Evolutionary conservation across 331 rosid genomes (phyloP).

Genomic region (Rosa hybrid): DNA sequence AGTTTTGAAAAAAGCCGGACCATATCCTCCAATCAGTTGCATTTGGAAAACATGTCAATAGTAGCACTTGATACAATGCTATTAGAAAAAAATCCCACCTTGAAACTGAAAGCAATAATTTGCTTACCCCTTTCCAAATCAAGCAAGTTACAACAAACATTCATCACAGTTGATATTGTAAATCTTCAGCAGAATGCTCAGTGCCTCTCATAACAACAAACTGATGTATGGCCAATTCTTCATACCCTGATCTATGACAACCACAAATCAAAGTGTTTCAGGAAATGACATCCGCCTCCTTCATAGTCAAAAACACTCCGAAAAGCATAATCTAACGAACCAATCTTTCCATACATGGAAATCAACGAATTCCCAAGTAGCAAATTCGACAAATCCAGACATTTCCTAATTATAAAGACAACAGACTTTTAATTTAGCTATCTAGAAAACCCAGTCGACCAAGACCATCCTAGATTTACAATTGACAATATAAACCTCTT

Average conservation of each 20-base stretch:
- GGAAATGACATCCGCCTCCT: constrained; percentile 59
- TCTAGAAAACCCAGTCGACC: no score
- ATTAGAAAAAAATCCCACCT: constrained; percentile 66
- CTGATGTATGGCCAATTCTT: constrained; percentile 32
- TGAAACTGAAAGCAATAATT: no score
- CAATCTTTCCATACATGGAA: constrained; percentile 68
- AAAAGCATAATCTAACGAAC: constrained; percentile 57
- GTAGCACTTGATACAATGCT: constrained; percentile 71
- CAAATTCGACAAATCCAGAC: constrained; percentile 46
- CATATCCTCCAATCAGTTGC: constrained; percentile 78
- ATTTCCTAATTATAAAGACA: constrained; percentile 40
- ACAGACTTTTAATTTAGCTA: no score
- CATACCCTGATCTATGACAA: constrained; percentile 59
- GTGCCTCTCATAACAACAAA: no score
- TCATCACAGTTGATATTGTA: no score
- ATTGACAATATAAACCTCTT: no score
- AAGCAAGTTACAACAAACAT: no score
- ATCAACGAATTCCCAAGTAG: constrained; percentile 76
- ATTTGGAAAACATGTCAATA: constrained; percentile 85
- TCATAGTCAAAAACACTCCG: constrained; percentile 56
- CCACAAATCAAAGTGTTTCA: constrained; percentile 80
- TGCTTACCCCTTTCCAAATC: no score
- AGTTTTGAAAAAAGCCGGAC: constrained; percentile 53
- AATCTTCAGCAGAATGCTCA: no score
- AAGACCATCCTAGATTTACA: no score